Evolutionary conservation across 2,329 filamentous ascomycete genomes (phyloP).

Genomic region (Lizonia empirigonia): DNA sequence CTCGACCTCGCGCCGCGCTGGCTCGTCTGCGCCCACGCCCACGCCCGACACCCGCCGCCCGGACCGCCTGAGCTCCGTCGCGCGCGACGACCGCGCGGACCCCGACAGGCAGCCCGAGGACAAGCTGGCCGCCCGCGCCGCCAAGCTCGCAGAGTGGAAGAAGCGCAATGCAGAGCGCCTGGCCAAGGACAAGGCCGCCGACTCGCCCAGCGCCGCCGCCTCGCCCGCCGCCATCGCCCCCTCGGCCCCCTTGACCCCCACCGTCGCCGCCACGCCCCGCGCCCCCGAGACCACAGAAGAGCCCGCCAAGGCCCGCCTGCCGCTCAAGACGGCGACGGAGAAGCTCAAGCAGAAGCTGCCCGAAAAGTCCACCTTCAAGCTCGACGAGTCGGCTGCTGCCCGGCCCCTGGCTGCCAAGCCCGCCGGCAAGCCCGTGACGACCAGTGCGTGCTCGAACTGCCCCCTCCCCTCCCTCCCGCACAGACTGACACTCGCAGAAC

Average conservation of each 20-base stretch:
- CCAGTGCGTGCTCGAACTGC: not conserved
- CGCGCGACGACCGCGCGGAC: slow-evolving; percentile 56
- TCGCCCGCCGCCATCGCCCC: slow-evolving; percentile 61
- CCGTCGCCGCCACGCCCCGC: slow-evolving; percentile 42
- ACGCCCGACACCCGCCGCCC: slow-evolving; percentile 29
- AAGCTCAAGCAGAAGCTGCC: slow-evolving; percentile 66
- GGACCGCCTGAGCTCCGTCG: slow-evolving; percentile 46
- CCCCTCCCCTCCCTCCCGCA: no score
- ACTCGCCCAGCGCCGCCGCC: slow-evolving; percentile 62
- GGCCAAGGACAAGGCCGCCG: slow-evolving; percentile 70
- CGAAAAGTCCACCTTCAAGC: slow-evolving; percentile 48
- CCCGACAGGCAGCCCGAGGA: slow-evolving; percentile 31
- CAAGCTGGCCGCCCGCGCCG: slow-evolving; percentile 32
- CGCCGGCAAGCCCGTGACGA: slow-evolving; percentile 33
- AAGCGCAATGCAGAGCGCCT: slow-evolving; percentile 61
- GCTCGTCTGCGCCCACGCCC: slow-evolving; percentile 59
- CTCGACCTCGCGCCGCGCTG: slow-evolving; percentile 51
- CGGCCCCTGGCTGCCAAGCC: slow-evolving; percentile 37
- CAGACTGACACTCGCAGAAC: slow-evolving; percentile 32
- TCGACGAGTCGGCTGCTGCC: slow-evolving; percentile 39
- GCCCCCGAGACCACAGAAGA: slow-evolving; percentile 50
- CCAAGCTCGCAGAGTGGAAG: slow-evolving; percentile 77
- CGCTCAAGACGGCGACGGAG: slow-evolving; percentile 84
- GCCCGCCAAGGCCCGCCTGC: slow-evolving; percentile 74
- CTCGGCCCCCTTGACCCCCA: slow-evolving; percentile 69